Evolutionary conservation across 805 yeast species (phyloP).

Genomic region (Yarrowia osloensis): DNA sequence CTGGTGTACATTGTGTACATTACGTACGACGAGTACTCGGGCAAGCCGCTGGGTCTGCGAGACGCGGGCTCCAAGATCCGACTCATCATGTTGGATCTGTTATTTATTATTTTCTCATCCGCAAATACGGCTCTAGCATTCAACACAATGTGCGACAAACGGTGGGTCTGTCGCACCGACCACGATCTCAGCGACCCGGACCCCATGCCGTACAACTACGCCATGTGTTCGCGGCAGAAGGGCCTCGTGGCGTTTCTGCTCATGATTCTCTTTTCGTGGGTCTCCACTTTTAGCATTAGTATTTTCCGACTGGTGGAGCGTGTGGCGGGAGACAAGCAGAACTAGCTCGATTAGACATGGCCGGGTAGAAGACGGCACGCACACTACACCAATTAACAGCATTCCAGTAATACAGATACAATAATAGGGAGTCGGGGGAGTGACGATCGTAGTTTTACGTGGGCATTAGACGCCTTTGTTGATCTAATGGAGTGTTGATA

Average conservation of each 20-base stretch:
- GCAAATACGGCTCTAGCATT: constrained; percentile 87
- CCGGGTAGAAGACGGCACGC: too few species aligned
- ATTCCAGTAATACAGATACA: neutral
- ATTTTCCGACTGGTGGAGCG: constrained; percentile 75
- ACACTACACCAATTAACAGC: neutral
- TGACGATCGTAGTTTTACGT: too few species aligned
- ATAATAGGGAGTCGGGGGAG: too few species aligned
- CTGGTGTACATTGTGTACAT: constrained; percentile 75
- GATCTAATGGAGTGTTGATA: too few species aligned
- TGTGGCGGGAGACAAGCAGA: constrained; percentile 34
- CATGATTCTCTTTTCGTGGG: constrained; percentile 77
- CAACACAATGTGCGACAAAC: constrained; percentile 73
- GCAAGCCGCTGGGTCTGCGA: constrained; percentile 88
- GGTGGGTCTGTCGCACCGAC: constrained; percentile 69
- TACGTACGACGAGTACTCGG: constrained; percentile 86
- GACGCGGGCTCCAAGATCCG: constrained; percentile 81
- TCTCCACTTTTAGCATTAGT: constrained; percentile 78
- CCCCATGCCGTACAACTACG: constrained; percentile 44
- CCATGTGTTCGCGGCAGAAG: constrained; percentile 75
- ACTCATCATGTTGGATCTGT: constrained; percentile 74
- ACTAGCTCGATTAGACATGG: neutral
- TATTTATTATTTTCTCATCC: constrained; percentile 84
- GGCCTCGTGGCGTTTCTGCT: constrained; percentile 79
- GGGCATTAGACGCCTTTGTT: too few species aligned
- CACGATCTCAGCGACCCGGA: constrained; percentile 37